These are phyloP conservation scores for Dimargaris verticillata DNA, from an alignment of 192 early-diverging fungal species.

Conservation along the genomic window DNA sequence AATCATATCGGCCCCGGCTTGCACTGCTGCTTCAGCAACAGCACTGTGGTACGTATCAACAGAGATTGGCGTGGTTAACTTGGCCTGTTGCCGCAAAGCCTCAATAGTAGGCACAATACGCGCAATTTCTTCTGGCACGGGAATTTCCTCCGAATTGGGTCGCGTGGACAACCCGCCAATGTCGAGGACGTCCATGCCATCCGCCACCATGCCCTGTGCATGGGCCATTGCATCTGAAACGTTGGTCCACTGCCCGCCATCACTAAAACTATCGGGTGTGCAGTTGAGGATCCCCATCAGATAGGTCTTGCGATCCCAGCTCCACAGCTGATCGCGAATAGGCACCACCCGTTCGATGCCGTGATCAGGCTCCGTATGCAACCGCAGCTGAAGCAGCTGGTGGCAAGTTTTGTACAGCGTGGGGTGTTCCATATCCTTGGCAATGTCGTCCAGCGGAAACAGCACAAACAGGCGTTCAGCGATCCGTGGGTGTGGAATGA, in stretches of 20 bases:
- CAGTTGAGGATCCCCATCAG: conserved; percentile 96
- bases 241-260: conserved; percentile 61
- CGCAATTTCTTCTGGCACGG: conserved; percentile 54
- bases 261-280: conserved; percentile 92
- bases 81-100: conserved; percentile 42
- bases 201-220: conserved; percentile 45
- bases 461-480: conserved; percentile 92
- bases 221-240: conserved; percentile 46
- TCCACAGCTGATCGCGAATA: conserved; percentile 28
- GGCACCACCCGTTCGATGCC: conserved; percentile 31
- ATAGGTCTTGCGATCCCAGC: conserved; percentile 47
- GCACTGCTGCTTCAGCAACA: conserved; percentile 75
- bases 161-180: conserved; percentile 91
- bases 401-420: conserved; percentile 59
- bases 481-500: conserved; percentile 77
- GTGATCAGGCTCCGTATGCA: conserved; percentile 29
- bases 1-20: conserved; percentile 80
- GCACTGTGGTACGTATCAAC: conserved; percentile 80
- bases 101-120: conserved; percentile 81
- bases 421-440: conserved; percentile 76
- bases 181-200: conserved; percentile 85
- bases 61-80: conserved; percentile 50
- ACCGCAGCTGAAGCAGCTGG: conserved; percentile 38
- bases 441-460: conserved; percentile 85
- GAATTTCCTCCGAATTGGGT: conserved; percentile 58